Evolutionary conservation across 768 basidiomycete species (phyloP), one percentile per base, ranked within the genome.

Genomic region (Amanita inopinata): DNA sequence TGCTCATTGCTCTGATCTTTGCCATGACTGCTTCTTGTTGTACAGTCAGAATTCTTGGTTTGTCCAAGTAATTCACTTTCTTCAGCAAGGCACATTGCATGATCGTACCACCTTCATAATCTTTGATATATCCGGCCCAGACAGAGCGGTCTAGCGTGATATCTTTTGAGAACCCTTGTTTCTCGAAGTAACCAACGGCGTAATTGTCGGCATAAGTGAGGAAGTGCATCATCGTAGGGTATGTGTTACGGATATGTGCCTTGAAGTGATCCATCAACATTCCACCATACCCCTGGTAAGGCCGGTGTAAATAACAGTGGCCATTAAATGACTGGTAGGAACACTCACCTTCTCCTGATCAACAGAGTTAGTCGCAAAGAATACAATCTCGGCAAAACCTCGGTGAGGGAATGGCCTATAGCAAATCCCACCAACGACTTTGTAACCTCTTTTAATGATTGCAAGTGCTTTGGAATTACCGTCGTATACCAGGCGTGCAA

Each of bases 121-220:
- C 96, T 60, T 98, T 99, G 78, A 99, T 98, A 61, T 99, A 98
- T 8, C 93, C 96, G 0, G 94, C 93, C 96, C 96, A 99, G 5
- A 83, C 71, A 1, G 85, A 78, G 33, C 93, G 76, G 47, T 83
- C 83, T n/a, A 96, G 73, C 0, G 85, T 83, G 48, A 99, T 94
- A 45, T 98, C 93, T 60, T 98, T 98, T 4, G 90, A 87, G 61
- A 99, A 99, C 0, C 96, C 96, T 66, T 98, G 96, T 59, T 98
- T 99, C 60, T 91, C 91, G 70, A 99, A 98, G 63, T 97, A 99
- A 2, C 96, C 94, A 28, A 98, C 92, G 12, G 96, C 96, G 57
- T 90, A 99, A 60, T 98, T 98, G 63, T 99, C 96, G 35, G 96
- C 96, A 56, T 98, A 99, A 3, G 96, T 97, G 24, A 99, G 70